Evolutionary conservation across 306 rosid species (phyloP).

Genomic region (Astragalus membranaceus): DNA sequence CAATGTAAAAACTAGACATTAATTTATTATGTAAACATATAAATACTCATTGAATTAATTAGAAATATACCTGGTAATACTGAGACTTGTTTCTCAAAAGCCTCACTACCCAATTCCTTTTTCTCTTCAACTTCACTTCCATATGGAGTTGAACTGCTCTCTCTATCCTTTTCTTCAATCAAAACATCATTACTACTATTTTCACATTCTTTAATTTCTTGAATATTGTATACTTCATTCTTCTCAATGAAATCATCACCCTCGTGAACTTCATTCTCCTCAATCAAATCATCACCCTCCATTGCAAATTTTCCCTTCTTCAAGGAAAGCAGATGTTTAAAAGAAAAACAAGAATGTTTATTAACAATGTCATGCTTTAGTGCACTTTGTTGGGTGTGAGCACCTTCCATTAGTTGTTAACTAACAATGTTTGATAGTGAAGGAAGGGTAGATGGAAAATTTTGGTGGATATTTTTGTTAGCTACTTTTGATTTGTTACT

Average conservation of each 20-base stretch:
- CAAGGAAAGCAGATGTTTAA: constrained; percentile 3
- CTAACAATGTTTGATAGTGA: constrained; percentile 33
- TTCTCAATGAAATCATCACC: too few species aligned
- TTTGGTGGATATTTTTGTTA: constrained; percentile 18
- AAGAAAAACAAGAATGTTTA: too few species aligned
- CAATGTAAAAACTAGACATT: too few species aligned
- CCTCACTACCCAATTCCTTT: constrained; percentile 18
- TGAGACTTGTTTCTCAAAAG: constrained; percentile 35
- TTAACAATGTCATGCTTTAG: too few species aligned
- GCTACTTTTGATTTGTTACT: constrained; percentile 18
- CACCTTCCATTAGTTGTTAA: constrained; percentile 42
- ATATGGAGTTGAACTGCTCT: constrained; percentile 40
- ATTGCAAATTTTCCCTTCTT: constrained; percentile 32
- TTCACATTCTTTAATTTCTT: constrained; percentile 19
- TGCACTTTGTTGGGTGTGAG: constrained; percentile 17
- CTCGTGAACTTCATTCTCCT: constrained; percentile 27
- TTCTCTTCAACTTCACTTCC: constrained; percentile 25
- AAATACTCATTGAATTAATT: too few species aligned
- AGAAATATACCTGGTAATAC: constrained; percentile 67
- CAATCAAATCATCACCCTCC: constrained; percentile 36
- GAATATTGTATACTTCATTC: too few species aligned
- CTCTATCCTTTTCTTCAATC: constrained; percentile 42
- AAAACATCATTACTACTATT: constrained; percentile 30
- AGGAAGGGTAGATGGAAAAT: constrained; percentile 23
- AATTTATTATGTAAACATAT: background rate